Percentiles rank a stretch among this genome's conserved stretches.
These are phyloP conservation scores for Sporisorium iseilematis-ciliati DNA, from an alignment of 1,284 basidiomycete species.

Conservation along the genomic window DNA sequence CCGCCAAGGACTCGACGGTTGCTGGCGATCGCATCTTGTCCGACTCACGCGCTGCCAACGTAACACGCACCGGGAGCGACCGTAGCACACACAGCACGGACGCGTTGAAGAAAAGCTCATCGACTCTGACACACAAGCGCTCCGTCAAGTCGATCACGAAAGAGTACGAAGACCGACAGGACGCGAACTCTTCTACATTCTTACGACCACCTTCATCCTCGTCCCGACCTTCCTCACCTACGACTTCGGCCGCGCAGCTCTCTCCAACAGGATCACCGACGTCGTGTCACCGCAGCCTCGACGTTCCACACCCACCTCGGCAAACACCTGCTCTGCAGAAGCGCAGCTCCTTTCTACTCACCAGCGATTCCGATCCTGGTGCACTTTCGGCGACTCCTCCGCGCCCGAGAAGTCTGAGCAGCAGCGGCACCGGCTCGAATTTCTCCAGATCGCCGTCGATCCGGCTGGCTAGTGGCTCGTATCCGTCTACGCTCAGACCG, in stretches of 20 bases:
- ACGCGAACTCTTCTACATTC: not conserved
- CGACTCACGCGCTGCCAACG: conserved; percentile 29
- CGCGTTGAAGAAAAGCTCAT: conserved; percentile 4
- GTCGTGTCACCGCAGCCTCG: conserved; percentile 1
- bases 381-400: conserved; percentile 24
- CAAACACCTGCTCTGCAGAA: conserved; percentile 14
- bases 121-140: conserved; percentile 36
- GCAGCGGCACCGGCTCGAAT: conserved; percentile 19
- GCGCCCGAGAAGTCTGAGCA: conserved; percentile 33
- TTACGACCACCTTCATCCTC: conserved; percentile 17
- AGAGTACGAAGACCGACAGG: conserved; percentile 33
- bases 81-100: conserved; percentile 14
- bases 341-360: conserved; percentile 24
- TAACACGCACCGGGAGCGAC: conserved; percentile 8
- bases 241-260: conserved; percentile 1
- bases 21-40: conserved; percentile 27
- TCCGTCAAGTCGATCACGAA: conserved; percentile 47
- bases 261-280: conserved; percentile 3
- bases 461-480: conserved; percentile 41
- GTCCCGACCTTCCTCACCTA: conserved; percentile 29
- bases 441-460: conserved; percentile 46
- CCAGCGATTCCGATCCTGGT: conserved; percentile 20
- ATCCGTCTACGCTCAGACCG: conserved; percentile 45
- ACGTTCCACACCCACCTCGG: not conserved
- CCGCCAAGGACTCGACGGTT: not conserved